These are phyloP conservation scores for Aureobasidium sp. DNA, from an alignment of 2,329 filamentous ascomycete genomes.

Conservation along the genomic window DNA sequence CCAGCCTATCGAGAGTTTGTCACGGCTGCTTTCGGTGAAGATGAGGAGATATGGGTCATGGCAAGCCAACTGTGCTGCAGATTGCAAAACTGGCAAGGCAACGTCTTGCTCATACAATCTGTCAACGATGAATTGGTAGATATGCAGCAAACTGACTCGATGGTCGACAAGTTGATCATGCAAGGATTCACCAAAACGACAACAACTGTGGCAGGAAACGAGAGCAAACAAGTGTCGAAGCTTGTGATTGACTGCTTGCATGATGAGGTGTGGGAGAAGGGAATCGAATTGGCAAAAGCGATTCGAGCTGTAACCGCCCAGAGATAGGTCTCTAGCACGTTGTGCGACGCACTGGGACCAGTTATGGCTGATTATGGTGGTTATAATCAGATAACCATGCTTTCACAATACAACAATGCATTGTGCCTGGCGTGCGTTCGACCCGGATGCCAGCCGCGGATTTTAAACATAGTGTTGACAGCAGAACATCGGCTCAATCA, in stretches of 20 bases:
- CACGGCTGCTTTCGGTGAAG: conserved; percentile 33
- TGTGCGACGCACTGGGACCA: neutral
- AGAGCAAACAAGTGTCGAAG: neutral
- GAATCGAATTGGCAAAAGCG: neutral
- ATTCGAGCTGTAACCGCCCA: neutral
- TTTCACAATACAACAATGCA: too few species aligned
- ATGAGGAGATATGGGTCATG: conserved; percentile 42
- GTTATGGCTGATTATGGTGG: neutral
- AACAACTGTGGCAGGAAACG: neutral
- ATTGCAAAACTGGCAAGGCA: conserved; percentile 37
- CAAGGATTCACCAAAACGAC: neutral
- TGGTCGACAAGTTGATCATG: conserved; percentile 41
- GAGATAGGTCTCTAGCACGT: neutral
- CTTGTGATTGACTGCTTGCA: neutral
- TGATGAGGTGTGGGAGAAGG: conserved; percentile 2
- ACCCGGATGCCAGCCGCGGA: too few species aligned
- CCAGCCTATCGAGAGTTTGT: conserved; percentile 51
- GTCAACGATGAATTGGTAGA: conserved; percentile 42
- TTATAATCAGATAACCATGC: neutral
- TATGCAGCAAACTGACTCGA: conserved; percentile 49
- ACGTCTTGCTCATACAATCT: conserved; percentile 39
- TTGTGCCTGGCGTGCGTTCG: too few species aligned
- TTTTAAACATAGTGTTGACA: too few species aligned
- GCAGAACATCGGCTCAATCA: too few species aligned
- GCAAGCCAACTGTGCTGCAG: conserved; percentile 43